A percentile compares a stretch with the other conserved stretches of the same genome.
Conservation (phyloP, 169 alveolate genomes). For the Theileria annulata region DNA sequence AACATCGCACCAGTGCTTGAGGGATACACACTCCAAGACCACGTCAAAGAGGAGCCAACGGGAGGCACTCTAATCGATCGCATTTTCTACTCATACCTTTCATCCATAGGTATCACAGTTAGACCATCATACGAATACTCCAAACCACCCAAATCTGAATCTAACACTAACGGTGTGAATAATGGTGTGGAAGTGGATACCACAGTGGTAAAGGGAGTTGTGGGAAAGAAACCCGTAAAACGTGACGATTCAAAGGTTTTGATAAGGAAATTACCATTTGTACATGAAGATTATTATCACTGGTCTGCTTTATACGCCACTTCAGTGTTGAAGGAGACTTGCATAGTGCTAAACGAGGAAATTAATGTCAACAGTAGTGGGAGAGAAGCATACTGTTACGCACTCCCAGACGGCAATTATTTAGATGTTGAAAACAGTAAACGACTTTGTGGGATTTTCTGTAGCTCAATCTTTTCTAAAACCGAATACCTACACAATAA, state of each 20-base stretch:
- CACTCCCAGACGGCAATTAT: constrained; percentile 72
- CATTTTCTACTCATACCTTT: constrained; percentile 59
- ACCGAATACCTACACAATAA: constrained; percentile 25
- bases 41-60: constrained; percentile 70
- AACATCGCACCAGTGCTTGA: constrained; percentile 71
- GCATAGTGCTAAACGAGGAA: constrained; percentile 40
- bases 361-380: constrained; percentile 31
- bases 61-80: constrained; percentile 77
- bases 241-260: too few relatives aligned
- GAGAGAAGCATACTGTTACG: constrained; percentile 46
- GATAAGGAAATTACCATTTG: constrained; percentile 64
- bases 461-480: constrained; percentile 43
- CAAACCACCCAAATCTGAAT: constrained; percentile 39
- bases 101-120: constrained; percentile 41
- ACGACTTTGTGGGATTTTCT: constrained; percentile 61
- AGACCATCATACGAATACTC: constrained; percentile 65
- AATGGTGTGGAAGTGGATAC: constrained; percentile 3
- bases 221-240: too few relatives aligned
- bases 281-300: constrained; percentile 65
- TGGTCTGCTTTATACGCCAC: constrained; percentile 73
- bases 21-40: constrained; percentile 72
- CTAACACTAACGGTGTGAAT: constrained; percentile 26
- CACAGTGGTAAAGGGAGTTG: constrained; percentile 9
- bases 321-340: constrained; percentile 67
- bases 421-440: constrained; percentile 57